Evolutionary conservation across 1,139 yeast species (phyloP), one percentile per base, ranked within the genome.

Genomic region (Entelexis sorbosivorans): DNA sequence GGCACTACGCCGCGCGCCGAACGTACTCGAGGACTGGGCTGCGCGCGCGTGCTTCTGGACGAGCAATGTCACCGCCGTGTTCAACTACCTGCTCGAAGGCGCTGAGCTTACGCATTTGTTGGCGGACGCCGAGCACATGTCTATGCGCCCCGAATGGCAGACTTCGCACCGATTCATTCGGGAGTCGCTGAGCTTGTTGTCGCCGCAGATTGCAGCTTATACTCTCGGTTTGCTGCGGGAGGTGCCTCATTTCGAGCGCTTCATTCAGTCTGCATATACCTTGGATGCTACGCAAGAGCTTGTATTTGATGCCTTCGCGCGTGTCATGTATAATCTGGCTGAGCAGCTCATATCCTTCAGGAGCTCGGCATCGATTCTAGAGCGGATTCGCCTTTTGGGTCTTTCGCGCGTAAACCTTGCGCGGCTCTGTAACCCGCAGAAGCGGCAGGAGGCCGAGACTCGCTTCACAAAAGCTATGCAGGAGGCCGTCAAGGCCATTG

Each of bases 1-100:
- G 19, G 19, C 20, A 2, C 19, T 32, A 11, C 36, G 45, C 4
- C 36, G 24, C 9, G 35, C 20, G 17, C 29, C 28, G 3, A 42
- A 42, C 20, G 9, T 42, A 13, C 36, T 42, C 14, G 45, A 42
- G 20, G 45, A 42, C 29, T 42, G 45, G 45, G 45, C 45, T 5
- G 28, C 45, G n/a, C 28, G 45, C 14, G 35, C 36, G 1, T 14
- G 4, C 9, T 31, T 14, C 13, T 42, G 45, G 45, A 31, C 36
- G 8, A 20, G 29, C 14, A 28, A 28, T 2, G 8, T 42, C 6
- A 13, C 28, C 5, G 36, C 28, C 2, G n/a, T 32, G 5, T 42
- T 42, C 14, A 7, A 4, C 14, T 20, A 31, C 11, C 16, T 42
- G 2, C 24, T 40, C 3, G 26, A 29, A 5, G 35, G 22, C 7